Evolutionary conservation across 331 rosid species (phyloP).

Genomic region (Cydonia oblonga): DNA sequence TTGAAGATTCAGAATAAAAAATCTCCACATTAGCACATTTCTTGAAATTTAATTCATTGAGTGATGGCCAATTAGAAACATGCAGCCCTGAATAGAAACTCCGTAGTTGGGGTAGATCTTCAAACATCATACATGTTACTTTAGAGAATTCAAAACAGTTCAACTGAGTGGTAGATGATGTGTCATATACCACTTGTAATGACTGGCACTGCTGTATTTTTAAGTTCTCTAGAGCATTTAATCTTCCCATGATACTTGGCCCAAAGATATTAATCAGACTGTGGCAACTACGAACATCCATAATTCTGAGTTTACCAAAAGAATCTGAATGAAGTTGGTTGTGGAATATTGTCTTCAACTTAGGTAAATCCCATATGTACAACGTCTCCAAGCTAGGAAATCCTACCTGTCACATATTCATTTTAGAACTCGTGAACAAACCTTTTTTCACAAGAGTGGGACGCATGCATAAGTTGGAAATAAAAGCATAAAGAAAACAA

Average conservation of each 20-base stretch:
- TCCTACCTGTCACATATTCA: neutral
- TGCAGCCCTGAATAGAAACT: neutral
- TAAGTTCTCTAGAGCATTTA: neutral
- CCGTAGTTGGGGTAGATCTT: neutral
- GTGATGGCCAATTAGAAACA: neutral
- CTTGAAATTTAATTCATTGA: rapidly evolving
- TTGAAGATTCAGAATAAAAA: neutral
- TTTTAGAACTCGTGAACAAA: neutral
- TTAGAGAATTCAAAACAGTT: neutral
- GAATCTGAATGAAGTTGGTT: neutral
- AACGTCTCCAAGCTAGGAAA: neutral
- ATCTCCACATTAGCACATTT: neutral
- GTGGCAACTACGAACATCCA: neutral
- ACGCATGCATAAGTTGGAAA: neutral
- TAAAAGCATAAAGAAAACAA: neutral
- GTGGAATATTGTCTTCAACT: constrained; percentile 2
- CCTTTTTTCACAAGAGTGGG: too few relatives aligned
- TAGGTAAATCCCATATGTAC: too few relatives aligned
- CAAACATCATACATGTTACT: neutral
- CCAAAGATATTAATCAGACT: neutral
- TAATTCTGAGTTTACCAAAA: neutral
- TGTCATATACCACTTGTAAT: neutral
- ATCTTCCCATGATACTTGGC: neutral
- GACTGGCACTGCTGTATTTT: neutral
- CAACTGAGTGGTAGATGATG: too few relatives aligned